These are phyloP conservation scores for Globisporangium radiosum DNA, from an alignment of 352 stramenopile species.

Conservation along the genomic window DNA sequence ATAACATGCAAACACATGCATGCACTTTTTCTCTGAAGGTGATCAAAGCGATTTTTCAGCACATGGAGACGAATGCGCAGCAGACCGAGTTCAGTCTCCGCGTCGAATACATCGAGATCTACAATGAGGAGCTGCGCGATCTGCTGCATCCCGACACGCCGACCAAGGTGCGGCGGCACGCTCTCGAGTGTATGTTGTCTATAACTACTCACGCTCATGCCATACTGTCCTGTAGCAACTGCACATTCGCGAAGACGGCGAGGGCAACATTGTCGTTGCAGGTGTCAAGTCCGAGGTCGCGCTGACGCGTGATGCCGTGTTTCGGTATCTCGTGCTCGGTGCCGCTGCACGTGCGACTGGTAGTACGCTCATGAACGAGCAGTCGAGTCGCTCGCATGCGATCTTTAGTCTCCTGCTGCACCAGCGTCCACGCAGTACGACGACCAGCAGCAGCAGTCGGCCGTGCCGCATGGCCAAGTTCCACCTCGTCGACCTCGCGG, in stretches of 20 bases:
- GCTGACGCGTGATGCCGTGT: constrained; percentile 71
- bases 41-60: constrained; percentile 67
- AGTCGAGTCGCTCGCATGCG: constrained; percentile 86
- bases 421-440: constrained; percentile 26
- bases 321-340: constrained; percentile 74
- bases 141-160: constrained; percentile 84
- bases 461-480: constrained; percentile 84
- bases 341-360: constrained; percentile 73
- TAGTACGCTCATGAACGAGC: constrained; percentile 89
- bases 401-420: constrained; percentile 89
- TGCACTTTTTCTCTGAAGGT: constrained; percentile 16
- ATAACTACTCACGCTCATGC: not conserved
- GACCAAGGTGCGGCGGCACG: constrained; percentile 31
- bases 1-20: not conserved
- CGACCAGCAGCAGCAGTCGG: constrained; percentile 14
- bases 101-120: constrained; percentile 97
- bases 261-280: constrained; percentile 73
- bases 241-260: constrained; percentile 69
- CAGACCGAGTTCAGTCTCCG: constrained; percentile 81
- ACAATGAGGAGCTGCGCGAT: constrained; percentile 97
- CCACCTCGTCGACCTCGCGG: constrained; percentile 94
- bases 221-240: constrained; percentile 31
- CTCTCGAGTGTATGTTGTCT: too few relatives aligned
- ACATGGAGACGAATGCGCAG: constrained; percentile 38
- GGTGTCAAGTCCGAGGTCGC: constrained; percentile 81